Percentiles rank a stretch among this genome's conserved stretches.
Conservation (phyloP, 2,329 filamentous ascomycete genomes). For the Colletotrichum magnum region DNA sequence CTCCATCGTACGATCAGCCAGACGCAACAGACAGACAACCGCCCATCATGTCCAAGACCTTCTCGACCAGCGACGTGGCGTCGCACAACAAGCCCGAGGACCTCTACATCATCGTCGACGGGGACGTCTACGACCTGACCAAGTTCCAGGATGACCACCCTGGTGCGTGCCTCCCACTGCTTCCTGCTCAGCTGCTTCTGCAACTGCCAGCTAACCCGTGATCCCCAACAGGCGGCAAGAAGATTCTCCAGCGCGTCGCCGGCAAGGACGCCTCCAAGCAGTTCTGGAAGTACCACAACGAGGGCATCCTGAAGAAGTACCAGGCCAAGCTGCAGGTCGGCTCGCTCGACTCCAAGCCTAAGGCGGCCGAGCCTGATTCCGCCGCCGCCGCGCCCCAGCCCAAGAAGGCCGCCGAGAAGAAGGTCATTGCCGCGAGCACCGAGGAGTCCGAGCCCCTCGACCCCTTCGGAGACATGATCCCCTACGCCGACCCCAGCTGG, state of each 20-base stretch:
- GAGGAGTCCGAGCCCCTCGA: conserved; percentile 82
- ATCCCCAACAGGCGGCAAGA: conserved; percentile 67
- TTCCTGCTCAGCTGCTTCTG: background rate
- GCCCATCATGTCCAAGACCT: conserved; percentile 84
- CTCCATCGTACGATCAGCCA: conserved; percentile 11
- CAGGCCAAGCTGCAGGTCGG: conserved; percentile 82
- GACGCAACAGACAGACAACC: conserved; percentile 13
- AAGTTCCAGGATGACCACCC: conserved; percentile 90
- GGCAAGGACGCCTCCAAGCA: conserved; percentile 78
- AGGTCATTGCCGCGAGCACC: conserved; percentile 54
- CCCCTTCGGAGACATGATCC: conserved; percentile 87
- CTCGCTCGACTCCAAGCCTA: conserved; percentile 89
- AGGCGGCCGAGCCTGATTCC: conserved; percentile 73
- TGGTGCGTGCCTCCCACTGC: conserved; percentile 63
- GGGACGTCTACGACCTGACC: conserved; percentile 96
- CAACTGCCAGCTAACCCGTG: conserved; percentile 1
- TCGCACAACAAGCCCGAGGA: conserved; percentile 90
- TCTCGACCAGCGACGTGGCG: conserved; percentile 87
- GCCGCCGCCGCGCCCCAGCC: conserved; percentile 61
- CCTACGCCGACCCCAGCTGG: conserved; percentile 94
- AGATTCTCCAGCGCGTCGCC: conserved; percentile 74
- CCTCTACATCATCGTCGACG: conserved; percentile 92
- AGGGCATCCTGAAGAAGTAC: conserved; percentile 91
- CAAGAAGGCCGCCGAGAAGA: conserved; percentile 52
- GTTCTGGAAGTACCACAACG: conserved; percentile 86